A percentile compares a stretch with the other conserved stretches of the same genome.
Evolutionary conservation across 2,329 filamentous ascomycete genomes (phyloP).

Genomic region (Chalaropsis ovoidea): DNA sequence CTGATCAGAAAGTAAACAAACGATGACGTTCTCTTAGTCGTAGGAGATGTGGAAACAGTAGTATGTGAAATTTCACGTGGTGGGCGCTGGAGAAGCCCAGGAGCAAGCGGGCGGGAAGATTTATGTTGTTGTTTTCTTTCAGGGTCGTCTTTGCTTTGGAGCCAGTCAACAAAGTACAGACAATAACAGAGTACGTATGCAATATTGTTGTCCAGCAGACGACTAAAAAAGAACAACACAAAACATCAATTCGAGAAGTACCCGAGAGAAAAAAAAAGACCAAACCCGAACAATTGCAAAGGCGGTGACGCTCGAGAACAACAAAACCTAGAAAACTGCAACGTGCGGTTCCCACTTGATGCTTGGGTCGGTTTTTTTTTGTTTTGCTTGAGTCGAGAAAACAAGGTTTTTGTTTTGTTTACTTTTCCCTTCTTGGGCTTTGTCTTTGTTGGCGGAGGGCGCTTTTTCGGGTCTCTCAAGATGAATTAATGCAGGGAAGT

Average conservation of each 20-base stretch:
- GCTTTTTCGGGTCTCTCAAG: neutral
- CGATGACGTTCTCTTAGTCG: neutral
- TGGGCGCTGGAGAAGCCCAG: neutral
- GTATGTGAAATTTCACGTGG: neutral
- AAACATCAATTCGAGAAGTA: neutral
- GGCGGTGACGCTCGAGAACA: slow-evolving; percentile 21
- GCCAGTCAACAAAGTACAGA: neutral
- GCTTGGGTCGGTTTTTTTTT: neutral
- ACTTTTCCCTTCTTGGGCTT: slow-evolving; percentile 3
- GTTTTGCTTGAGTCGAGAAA: neutral
- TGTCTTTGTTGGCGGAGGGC: neutral
- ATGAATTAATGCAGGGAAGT: slow-evolving; percentile 5
- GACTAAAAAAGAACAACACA: slow-evolving; percentile 2
- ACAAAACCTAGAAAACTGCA: slow-evolving; percentile 7
- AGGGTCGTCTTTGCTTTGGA: neutral
- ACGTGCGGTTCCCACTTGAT: slow-evolving; percentile 18
- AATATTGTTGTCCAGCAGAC: slow-evolving; percentile 10
- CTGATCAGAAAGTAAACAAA: neutral
- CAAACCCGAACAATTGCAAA: slow-evolving; percentile 25
- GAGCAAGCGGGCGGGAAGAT: neutral
- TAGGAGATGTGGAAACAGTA: too few relatives aligned
- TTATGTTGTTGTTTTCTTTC: neutral
- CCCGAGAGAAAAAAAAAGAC: slow-evolving; percentile 16
- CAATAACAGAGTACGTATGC: slow-evolving; percentile 9
- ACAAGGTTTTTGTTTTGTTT: slow-evolving; percentile 14